phyloP scores from a whole-genome alignment of 139 green algal genomes.

The Chlamydomonas sp. region DNA sequence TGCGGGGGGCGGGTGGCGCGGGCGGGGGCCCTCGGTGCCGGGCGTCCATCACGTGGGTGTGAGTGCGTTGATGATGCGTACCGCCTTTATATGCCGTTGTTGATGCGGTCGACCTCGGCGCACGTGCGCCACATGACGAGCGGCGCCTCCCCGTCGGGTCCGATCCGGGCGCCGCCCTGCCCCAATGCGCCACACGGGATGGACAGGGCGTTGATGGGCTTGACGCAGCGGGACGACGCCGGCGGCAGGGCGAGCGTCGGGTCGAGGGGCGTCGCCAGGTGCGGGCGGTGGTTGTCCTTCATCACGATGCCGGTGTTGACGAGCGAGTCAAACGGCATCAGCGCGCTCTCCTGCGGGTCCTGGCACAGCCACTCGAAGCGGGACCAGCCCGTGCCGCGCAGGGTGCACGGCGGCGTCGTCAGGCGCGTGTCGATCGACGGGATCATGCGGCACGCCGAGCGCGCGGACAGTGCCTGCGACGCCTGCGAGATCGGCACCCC shows the following conservation, averaged over 20 bases:
- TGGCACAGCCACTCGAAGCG: slow-evolving; percentile 11
- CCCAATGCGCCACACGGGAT: too few species aligned
- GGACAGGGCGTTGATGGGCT: background rate
- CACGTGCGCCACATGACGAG: slow-evolving; percentile 2
- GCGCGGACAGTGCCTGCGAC: background rate
- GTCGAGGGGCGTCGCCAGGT: background rate
- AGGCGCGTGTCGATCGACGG: slow-evolving; percentile 3
- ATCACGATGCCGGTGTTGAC: slow-evolving; percentile 11
- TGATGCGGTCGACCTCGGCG: background rate
- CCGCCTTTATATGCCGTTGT: too few species aligned
- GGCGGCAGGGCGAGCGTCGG: slow-evolving; percentile 1
- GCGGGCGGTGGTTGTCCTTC: slow-evolving; percentile 15
- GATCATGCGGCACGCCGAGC: too few species aligned
- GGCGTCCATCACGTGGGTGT: too few species aligned
- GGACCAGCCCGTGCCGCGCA: slow-evolving; percentile 16
- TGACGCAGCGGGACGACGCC: background rate
- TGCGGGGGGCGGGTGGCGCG: too few species aligned
- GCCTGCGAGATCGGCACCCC: background rate
- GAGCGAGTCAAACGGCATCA: slow-evolving; percentile 7
- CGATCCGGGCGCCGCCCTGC: background rate
- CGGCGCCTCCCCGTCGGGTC: background rate
- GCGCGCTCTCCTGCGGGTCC: slow-evolving; percentile 7
- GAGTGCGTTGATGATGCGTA: too few species aligned
- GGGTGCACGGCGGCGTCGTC: slow-evolving; percentile 4
- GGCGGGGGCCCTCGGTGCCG: too few species aligned